These are phyloP conservation scores for Wickerhamiella cacticola DNA, from an alignment of 805 yeast genomes.

Conservation along the genomic window DNA sequence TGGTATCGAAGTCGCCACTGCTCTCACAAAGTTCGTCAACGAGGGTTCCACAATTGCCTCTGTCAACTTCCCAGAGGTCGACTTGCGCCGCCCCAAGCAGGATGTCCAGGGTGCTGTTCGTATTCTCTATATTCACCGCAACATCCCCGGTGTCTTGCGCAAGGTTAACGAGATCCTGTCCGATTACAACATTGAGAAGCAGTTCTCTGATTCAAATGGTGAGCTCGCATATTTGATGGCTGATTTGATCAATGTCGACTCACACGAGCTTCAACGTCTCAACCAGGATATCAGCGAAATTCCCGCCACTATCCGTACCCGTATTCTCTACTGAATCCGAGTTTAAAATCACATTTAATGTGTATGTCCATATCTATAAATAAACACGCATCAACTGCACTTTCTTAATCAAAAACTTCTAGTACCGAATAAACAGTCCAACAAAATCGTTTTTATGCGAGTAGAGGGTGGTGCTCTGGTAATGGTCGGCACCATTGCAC, in stretches of 20 bases:
- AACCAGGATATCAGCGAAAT: conserved; percentile 80
- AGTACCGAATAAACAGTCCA: no score
- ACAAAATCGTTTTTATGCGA: neutral
- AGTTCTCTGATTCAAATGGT: conserved; percentile 93
- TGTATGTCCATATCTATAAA: neutral
- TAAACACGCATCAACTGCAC: neutral
- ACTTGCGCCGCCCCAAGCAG: conserved; percentile 78
- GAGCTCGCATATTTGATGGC: conserved; percentile 97
- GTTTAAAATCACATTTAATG: neutral
- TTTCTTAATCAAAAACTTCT: neutral
- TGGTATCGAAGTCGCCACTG: conserved; percentile 85
- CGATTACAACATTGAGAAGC: conserved; percentile 92
- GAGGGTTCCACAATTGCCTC: conserved; percentile 94
- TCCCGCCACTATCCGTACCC: conserved; percentile 79
- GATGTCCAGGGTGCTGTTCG: conserved; percentile 75
- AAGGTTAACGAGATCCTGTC: conserved; percentile 93
- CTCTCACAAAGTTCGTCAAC: conserved; percentile 81
- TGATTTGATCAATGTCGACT: conserved; percentile 77
- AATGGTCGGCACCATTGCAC: neutral
- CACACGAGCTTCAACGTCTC: conserved; percentile 69
- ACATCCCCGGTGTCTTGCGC: conserved; percentile 97
- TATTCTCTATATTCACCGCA: conserved; percentile 90
- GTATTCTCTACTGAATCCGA: conserved; percentile 55
- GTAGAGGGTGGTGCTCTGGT: neutral
- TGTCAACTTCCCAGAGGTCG: conserved; percentile 97